Conservation (phyloP, 805 yeast species). For the Sugiyamaella boreocaroliniensis region DNA sequence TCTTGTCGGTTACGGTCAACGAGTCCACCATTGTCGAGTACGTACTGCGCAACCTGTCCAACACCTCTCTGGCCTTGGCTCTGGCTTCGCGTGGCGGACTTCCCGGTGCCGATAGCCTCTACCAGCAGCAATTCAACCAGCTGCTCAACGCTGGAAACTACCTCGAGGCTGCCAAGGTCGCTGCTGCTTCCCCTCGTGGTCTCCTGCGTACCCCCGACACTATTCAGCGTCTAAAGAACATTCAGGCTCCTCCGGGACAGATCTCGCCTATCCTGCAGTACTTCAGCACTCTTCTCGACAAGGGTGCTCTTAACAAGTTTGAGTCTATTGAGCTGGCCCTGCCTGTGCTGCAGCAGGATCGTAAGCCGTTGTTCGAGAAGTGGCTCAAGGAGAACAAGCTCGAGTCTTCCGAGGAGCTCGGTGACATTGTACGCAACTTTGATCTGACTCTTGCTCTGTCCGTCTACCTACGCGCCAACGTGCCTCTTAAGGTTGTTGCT, state of each 20-base stretch:
- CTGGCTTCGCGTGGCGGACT: constrained; percentile 93
- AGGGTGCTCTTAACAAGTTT: constrained; percentile 83
- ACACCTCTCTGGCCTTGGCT: constrained; percentile 77
- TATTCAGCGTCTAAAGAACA: constrained; percentile 80
- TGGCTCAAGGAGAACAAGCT: constrained; percentile 94
- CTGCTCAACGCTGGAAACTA: constrained; percentile 80
- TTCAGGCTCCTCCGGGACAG: constrained; percentile 90
- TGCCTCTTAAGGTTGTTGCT: constrained; percentile 83
- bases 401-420: constrained; percentile 92
- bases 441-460: constrained; percentile 84
- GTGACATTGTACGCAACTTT: constrained; percentile 87
- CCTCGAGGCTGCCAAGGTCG: constrained; percentile 89
- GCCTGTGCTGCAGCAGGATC: constrained; percentile 92
- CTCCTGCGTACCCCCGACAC: constrained; percentile 86
- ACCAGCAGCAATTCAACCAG: constrained; percentile 85
- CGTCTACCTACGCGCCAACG: constrained; percentile 76
- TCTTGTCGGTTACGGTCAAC: constrained; percentile 83
- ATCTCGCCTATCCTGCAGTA: constrained; percentile 91
- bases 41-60: constrained; percentile 75
- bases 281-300: constrained; percentile 83
- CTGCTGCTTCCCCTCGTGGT: constrained; percentile 84
- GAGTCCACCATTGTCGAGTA: constrained; percentile 83
- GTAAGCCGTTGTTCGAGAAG: constrained; percentile 88
- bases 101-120: constrained; percentile 93
- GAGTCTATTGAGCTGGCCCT: constrained; percentile 93